A percentile compares a stretch with the other conserved stretches of the same genome.
These are phyloP conservation scores for Herpetomonas tarakana DNA, from an alignment of 208 protist genomes.

Conservation along the genomic window DNA sequence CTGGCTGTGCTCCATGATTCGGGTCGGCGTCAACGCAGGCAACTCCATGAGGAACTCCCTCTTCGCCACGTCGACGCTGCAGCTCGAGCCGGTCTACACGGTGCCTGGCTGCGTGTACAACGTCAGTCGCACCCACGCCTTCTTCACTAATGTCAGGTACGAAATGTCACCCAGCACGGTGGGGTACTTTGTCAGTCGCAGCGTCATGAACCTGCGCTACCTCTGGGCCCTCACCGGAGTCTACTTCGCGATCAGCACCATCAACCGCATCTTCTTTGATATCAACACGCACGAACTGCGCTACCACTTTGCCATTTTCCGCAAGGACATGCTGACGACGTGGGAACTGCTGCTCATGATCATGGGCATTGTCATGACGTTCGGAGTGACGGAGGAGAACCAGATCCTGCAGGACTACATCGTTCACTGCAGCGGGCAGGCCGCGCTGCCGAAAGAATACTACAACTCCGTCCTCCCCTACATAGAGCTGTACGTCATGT, in stretches of 20 bases:
- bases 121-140: conserved; percentile 29
- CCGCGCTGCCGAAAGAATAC: neutral
- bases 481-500: conserved; percentile 67
- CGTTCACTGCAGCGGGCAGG: conserved; percentile 17
- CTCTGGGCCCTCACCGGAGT: conserved; percentile 50
- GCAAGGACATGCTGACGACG: conserved; percentile 75
- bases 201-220: conserved; percentile 64
- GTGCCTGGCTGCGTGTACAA: conserved; percentile 25
- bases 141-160: conserved; percentile 61
- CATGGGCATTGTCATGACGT: conserved; percentile 44
- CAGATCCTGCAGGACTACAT: conserved; percentile 62
- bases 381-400: conserved; percentile 44
- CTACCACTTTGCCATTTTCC: conserved; percentile 82
- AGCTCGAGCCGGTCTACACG: conserved; percentile 31
- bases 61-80: conserved; percentile 36
- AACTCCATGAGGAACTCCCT: conserved; percentile 67
- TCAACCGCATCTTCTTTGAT: conserved; percentile 71
- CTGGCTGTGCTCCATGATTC: conserved; percentile 57
- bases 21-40: conserved; percentile 24
- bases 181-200: conserved; percentile 65
- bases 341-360: conserved; percentile 72
- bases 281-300: conserved; percentile 68
- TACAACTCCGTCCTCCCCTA: conserved; percentile 53
- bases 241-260: conserved; percentile 36
- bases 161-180: conserved; percentile 47